Evolutionary conservation across 495 filamentous ascomycete genomes (phyloP), one percentile per base, ranked within the genome.

Genomic region (Penicillium alfredii): DNA sequence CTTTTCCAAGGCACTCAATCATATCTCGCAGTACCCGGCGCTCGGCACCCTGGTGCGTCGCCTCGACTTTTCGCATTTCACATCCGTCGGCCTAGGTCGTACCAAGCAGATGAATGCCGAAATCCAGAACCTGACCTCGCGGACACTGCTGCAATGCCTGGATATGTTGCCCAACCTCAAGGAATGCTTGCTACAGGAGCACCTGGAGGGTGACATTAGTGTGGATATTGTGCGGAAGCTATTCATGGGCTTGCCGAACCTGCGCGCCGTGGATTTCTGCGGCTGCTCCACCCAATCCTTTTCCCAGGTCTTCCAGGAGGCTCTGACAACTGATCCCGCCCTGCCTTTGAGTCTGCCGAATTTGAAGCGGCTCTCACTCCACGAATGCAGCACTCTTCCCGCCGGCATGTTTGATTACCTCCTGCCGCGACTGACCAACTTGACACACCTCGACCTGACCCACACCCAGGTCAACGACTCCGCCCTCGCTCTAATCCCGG

Each of bases 31-130:
- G 31, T 77, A 89, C 55, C 79, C 78, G 8, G 73, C 78, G 8
- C 69, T 89, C 33, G 86, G 87, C 11, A 83, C 80, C 20, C 77
- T 92, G 35, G 85, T 92, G 22, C 77, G 82, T 33, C 80, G 87
- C 25, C 64, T 92, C 17, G 87, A 94, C 61, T 88, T 94, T 58
- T 87, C 84, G 27, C 84, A 89, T 67, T 90, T 89, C 62, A 92
- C 86, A 52, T 86, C 86, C 4, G 74, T 84, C 11, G 84, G 84
- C 16, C 68, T 88, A 22, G 88, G 88, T 49, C 76, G 81, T 32
- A 90, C 83, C 28, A 83, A 77, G 48, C 78, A 82, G 62, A 83
- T 88, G 75, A 85, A 87, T 29, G 66, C 74, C 23, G 76, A 86
- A 58, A 84, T 88, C 47, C 82, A 81, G 58, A 89, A 89, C 57